Conservation (phyloP, 2,329 filamentous ascomycete genomes). For the Cordyceps farinosa region DNA sequence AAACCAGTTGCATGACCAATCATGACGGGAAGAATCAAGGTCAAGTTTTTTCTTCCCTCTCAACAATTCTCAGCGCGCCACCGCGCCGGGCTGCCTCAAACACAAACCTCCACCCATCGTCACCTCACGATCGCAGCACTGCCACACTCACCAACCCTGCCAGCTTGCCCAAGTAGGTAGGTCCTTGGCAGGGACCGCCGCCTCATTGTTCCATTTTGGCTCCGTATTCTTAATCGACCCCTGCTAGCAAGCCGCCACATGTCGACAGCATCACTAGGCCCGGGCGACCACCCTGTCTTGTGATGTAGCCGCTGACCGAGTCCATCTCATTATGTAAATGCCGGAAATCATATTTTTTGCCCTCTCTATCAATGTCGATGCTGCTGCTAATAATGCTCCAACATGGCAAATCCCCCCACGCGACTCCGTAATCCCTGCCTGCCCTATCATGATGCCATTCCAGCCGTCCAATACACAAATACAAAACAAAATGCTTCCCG, state of each 20-base stretch:
- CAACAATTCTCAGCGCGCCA: neutral
- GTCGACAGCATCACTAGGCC: too few species aligned
- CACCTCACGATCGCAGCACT: conserved; percentile 10
- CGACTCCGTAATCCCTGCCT: neutral
- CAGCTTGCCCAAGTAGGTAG: conserved; percentile 10
- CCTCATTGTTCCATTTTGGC: neutral
- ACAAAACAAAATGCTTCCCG: neutral
- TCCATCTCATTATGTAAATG: conserved; percentile 7
- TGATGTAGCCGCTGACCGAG: neutral
- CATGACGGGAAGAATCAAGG: too few species aligned
- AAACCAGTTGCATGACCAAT: too few species aligned
- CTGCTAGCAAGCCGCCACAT: neutral
- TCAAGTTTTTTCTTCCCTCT: too few species aligned
- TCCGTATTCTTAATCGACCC: neutral
- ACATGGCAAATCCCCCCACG: neutral
- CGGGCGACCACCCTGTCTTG: too few species aligned
- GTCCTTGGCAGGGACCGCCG: conserved; percentile 2
- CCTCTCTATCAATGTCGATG: conserved; percentile 9
- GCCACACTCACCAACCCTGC: conserved; percentile 7
- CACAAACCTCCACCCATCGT: neutral
- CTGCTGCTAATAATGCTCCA: conserved; percentile 4
- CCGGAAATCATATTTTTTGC: conserved; percentile 3
- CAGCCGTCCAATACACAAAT: conserved; percentile 5
- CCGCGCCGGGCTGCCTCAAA: neutral
- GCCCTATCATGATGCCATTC: neutral